Base-by-base conservation (phyloP, 768 basidiomycete species). In the Daedalea quercina region DNA sequence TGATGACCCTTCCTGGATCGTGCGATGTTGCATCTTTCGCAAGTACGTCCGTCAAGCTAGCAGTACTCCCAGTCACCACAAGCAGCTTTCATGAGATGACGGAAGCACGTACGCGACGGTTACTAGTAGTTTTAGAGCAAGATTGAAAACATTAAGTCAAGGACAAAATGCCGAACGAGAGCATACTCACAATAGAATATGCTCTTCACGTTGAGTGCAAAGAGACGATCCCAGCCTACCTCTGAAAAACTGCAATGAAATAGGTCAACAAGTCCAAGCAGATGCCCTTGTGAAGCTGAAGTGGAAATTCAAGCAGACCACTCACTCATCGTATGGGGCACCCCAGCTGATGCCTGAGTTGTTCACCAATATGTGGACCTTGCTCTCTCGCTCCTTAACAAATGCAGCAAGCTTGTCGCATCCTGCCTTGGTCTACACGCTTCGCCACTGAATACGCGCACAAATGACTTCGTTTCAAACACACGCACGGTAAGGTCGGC, bases 321-420 rank as follows among this genome's bases (percentile, higher is more conserved):
- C 66, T 33, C 52, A 69, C 65, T 84, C 75, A 9, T 78, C 71
- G 64, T 76, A 88, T 0, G 81, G 75, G 8, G 84, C 81, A 17
- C 87, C 89, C 90, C 89, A 91, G 17, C 85, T 76, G 24, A 80
- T 81, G 7, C 90, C 90, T 9, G 85, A 85, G 67, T 91, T 92
- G 67, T 90, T 92, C 42, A 93, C 79, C 6, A 94, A 78, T 48
- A 93, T 83, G 59, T 94, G 86, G 0, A 94, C 73, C 57, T 84
- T 89, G 54, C 65, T 68, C 65, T 90, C 89, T 49, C 78, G 79
- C 58, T 79, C 76, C 57, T 82, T 82, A 66, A 93, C 80, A 49
- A 83, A 80, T 2, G 72, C 68, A 43, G 84, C 79, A 57, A 94
- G 77, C 0, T 77, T 76, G 50, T 93, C 81, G 60, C 89, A 90